Percentiles rank a stretch among this genome's conserved stretches.
Evolutionary conservation across 306 rosid genomes (phyloP).

Genomic region (Casuarina cunninghamiana): DNA sequence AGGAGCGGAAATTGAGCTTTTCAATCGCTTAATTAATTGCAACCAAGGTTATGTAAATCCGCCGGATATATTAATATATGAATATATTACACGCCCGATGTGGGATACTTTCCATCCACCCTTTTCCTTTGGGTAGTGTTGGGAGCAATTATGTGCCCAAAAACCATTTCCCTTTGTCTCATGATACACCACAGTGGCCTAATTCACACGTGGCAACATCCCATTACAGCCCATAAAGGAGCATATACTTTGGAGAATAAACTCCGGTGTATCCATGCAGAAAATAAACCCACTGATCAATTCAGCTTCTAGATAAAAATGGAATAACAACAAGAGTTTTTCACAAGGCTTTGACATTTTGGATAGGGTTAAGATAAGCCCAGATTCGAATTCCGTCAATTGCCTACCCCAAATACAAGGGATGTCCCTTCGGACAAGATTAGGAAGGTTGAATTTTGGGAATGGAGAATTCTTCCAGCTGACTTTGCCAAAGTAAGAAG

Average conservation of each 20-base stretch:
- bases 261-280: background rate
- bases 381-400: background rate
- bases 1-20: constrained; percentile 21
- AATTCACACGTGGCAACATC: constrained; percentile 16
- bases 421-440: background rate
- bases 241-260: background rate
- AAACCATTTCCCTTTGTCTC: constrained; percentile 35
- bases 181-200: constrained; percentile 28
- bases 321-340: background rate
- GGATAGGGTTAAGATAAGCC: background rate
- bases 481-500: background rate
- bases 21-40: constrained; percentile 8
- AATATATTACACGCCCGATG: background rate
- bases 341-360: background rate
- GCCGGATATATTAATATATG: constrained; percentile 5
- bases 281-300: background rate
- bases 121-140: constrained; percentile 17
- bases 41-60: background rate
- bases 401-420: background rate
- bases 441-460: background rate
- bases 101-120: constrained; percentile 15
- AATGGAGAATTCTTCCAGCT: background rate
- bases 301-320: background rate
- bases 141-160: constrained; percentile 32
- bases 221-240: background rate